These are phyloP conservation scores for Naumovozyma dairenensis DNA, from an alignment of 805 yeast species.

Conservation along the genomic window DNA sequence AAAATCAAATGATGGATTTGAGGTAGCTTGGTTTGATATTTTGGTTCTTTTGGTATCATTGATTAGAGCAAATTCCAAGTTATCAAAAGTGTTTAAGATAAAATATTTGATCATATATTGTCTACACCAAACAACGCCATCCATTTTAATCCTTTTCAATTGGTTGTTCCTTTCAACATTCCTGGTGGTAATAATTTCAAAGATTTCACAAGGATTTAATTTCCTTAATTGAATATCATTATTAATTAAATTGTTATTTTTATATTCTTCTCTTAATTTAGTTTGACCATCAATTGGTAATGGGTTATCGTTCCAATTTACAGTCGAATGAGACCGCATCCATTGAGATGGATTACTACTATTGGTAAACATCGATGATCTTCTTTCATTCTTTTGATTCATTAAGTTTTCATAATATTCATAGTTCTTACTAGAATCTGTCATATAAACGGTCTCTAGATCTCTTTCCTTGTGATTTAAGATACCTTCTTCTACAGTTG, in stretches of 20 bases:
- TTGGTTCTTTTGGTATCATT: not conserved
- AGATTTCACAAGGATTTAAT: constrained; percentile 15
- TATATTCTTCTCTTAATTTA: constrained; percentile 13
- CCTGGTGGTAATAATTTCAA: constrained; percentile 9
- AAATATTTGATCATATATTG: constrained; percentile 22
- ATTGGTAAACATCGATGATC: constrained; percentile 2
- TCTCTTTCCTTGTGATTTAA: constrained; percentile 5
- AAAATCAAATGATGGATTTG: constrained; percentile 6
- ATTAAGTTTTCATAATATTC: constrained; percentile 11
- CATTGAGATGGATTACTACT: constrained; percentile 8
- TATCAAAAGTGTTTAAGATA: constrained; percentile 10
- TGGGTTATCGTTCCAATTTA: constrained; percentile 14
- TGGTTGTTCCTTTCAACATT: constrained; percentile 2
- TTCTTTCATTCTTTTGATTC: constrained; percentile 2
- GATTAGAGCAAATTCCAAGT: not conserved
- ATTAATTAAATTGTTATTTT: constrained; percentile 3
- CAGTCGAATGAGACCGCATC: constrained; percentile 3
- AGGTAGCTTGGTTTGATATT: not conserved
- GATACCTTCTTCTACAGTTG: constrained; percentile 11
- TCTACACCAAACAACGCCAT: constrained; percentile 25
- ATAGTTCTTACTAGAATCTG: constrained; percentile 22
- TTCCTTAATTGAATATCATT: constrained; percentile 9
- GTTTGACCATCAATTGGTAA: constrained; percentile 19
- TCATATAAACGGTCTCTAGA: constrained; percentile 19
- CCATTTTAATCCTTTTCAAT: constrained; percentile 14